Percentiles rank a stretch among this genome's conserved stretches.
Conservation (phyloP, 495 filamentous ascomycete genomes). For the Aspergillus egyptiacus region DNA sequence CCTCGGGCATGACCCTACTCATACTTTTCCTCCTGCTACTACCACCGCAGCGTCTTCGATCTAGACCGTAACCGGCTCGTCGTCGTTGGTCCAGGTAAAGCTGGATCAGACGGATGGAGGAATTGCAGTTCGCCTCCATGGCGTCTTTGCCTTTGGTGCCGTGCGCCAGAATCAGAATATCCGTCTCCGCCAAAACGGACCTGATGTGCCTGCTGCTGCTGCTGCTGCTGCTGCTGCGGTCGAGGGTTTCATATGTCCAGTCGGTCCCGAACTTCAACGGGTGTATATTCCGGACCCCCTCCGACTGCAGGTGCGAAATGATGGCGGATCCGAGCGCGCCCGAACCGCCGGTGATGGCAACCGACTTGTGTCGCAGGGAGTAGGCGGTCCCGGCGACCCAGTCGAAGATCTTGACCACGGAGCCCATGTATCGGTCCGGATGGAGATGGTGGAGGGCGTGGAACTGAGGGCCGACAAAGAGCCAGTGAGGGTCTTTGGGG, state of each 20-base stretch:
- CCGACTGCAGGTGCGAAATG: not conserved
- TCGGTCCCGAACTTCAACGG: conserved; percentile 1
- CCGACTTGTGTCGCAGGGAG: conserved; percentile 12
- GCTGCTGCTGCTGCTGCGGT: too few relatives aligned
- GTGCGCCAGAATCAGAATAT: conserved; percentile 13
- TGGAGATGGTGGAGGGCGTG: conserved; percentile 20
- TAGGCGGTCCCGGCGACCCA: conserved; percentile 21
- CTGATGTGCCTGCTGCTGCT: not conserved
- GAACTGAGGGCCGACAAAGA: conserved; percentile 20
- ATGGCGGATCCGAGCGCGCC: conserved; percentile 16
- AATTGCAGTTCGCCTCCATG: conserved; percentile 12
- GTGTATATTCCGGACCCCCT: conserved; percentile 9
- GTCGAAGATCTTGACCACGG: conserved; percentile 20
- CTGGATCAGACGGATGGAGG: conserved; percentile 6
- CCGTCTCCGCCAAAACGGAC: not conserved
- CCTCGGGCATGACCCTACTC: conserved; percentile 12
- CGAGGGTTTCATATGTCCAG: conserved; percentile 7
- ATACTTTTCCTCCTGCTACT: too few relatives aligned
- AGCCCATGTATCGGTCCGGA: conserved; percentile 22
- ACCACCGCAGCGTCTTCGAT: too few relatives aligned
- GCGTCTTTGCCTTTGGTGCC: conserved; percentile 7
- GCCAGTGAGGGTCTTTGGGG: conserved; percentile 14
- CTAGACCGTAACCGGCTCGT: not conserved
- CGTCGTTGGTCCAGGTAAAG: conserved; percentile 5
- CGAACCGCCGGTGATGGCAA: conserved; percentile 14